A percentile compares a stretch with the other conserved stretches of the same genome.
Evolutionary conservation across 768 basidiomycete genomes (phyloP).

Genomic region (Naganishia onofrii): DNA sequence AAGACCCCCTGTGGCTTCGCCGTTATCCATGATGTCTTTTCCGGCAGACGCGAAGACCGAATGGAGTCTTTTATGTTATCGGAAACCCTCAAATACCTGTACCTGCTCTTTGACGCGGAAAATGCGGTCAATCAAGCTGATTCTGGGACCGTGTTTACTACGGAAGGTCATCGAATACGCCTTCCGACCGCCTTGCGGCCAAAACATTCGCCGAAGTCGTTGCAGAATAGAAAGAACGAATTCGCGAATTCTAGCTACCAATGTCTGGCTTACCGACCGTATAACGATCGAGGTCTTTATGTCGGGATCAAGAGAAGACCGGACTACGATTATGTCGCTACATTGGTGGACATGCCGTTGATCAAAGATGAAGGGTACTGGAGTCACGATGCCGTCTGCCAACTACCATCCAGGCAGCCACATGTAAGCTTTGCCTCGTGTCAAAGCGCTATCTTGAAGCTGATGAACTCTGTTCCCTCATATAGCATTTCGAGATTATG

Average conservation of each 20-base stretch:
- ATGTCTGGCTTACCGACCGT: conserved; percentile 65
- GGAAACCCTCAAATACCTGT: conserved; percentile 86
- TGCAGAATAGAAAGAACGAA: conserved; percentile 10
- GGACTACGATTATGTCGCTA: conserved; percentile 78
- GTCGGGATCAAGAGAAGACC: conserved; percentile 68
- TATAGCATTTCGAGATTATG: conserved; percentile 76
- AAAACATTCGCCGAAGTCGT: conserved; percentile 55
- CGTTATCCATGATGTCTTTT: conserved; percentile 72
- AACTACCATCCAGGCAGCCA: conserved; percentile 63
- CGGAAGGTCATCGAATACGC: conserved; percentile 85
- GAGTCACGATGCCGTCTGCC: conserved; percentile 73
- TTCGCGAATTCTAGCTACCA: conserved; percentile 18
- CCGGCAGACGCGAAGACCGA: conserved; percentile 64
- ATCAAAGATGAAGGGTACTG: conserved; percentile 59
- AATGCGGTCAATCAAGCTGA: conserved; percentile 71
- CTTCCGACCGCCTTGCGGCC: conserved; percentile 65
- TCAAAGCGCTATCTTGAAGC: conserved; percentile 35
- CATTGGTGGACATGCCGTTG: conserved; percentile 62
- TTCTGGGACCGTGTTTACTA: conserved; percentile 87
- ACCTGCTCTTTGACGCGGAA: conserved; percentile 82
- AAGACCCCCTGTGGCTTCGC: conserved; percentile 84
- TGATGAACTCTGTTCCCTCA: not conserved
- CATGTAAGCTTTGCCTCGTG: conserved; percentile 59
- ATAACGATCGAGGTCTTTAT: conserved; percentile 56
- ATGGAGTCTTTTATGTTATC: conserved; percentile 98